Base-by-base conservation (phyloP, 148 eudicot genomes). In the Arbutus unedo region DNA sequence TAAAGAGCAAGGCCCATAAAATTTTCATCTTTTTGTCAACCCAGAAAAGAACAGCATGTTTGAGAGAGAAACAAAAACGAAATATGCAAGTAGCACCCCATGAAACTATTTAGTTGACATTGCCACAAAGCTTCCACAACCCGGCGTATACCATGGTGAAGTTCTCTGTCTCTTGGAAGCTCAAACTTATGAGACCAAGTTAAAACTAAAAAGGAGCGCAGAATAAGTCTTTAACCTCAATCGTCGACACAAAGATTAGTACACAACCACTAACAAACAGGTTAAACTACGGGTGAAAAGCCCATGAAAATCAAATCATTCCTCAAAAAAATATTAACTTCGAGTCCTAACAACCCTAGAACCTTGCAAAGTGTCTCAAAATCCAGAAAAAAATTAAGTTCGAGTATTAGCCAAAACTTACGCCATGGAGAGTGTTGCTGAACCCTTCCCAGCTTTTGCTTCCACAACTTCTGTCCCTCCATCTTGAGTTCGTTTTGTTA, bases 401-500 rank as follows among this genome's bases (percentile, higher is more conserved):
- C 6, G 21, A 77, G 49, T 53, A 71, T 70, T 48, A 25, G 53
- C 45, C 25, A n/a, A 47, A 62, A 90, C 97, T 92, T 92, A 96
- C 98, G 98, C 98, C 99, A 96, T 96, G 8, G 99, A 94, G 83
- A 96, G 91, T 57, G 99, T 96, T 62, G 98, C 99, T 49, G 99
- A 96, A 79, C 99, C 98, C 93, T 96, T 94, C 85, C 99, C 99
- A 87, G 98, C 97, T 87, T 96, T 96, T 25, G 99, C 98, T 59
- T 89, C 88, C 56, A 96, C 99, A 81, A 96, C 99, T 88, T 94
- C 97, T 4, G 99, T 93, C 81, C 99, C 99, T 79, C 97, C 99
- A 89, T 96, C 97, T 88, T 94, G 99, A 66, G 99, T 96, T 83
- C 97, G 85, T 79, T 88, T 90, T 43, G 99, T 96, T 77, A 96